Conservation (phyloP, 2,329 filamentous ascomycete species). For the Torrubiella hemipterigena region DNA sequence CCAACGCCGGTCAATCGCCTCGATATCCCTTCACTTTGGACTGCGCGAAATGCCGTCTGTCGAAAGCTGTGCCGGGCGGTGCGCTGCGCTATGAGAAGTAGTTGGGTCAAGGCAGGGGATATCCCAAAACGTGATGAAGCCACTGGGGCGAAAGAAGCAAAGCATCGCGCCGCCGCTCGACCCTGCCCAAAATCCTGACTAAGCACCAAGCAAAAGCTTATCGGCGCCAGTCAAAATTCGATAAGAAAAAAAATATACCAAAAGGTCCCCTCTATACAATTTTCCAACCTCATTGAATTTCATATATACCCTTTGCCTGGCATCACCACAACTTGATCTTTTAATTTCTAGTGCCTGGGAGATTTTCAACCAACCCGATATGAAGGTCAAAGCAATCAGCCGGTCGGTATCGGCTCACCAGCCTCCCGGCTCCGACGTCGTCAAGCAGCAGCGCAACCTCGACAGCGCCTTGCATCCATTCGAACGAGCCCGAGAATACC, state of each 20-base stretch:
- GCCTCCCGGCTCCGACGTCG: conserved; percentile 52
- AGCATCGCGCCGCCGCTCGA: no score
- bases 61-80: no score
- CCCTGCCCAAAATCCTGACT: conserved; percentile 3
- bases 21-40: no score
- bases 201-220: conserved; percentile 5
- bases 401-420: conserved; percentile 53
- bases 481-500: conserved; percentile 69
- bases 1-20: no score
- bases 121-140: no score
- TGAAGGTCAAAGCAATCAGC: conserved; percentile 56
- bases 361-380: conserved; percentile 9
- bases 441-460: conserved; percentile 58
- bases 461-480: conserved; percentile 84
- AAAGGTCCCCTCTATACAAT: conserved; percentile 5
- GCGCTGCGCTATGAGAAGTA: no score
- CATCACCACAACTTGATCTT: no score
- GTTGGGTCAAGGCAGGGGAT: no score
- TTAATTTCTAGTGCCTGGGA: no score
- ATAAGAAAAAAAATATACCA: conserved; percentile 7
- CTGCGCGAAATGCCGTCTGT: no score
- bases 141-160: no score
- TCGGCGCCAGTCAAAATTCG: background rate
- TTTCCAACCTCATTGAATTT: background rate
- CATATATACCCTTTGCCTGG: no score